Conservation (phyloP, 352 stramenopile species). For the Elongisporangium prolatum region DNA sequence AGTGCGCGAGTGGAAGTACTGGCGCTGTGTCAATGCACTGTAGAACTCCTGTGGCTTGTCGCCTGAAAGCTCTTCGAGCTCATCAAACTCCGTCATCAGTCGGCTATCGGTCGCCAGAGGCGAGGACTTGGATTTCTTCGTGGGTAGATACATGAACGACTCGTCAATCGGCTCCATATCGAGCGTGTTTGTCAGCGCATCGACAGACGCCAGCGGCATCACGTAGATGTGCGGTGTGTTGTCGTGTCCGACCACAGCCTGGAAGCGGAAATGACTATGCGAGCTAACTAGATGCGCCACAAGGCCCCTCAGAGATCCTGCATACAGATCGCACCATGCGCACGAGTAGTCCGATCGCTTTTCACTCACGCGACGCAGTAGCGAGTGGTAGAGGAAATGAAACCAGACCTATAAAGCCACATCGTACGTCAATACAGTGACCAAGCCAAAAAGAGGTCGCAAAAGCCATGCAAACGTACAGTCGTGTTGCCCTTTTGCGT, state of each 20-base stretch:
- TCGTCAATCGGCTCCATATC: conserved; percentile 48
- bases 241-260: conserved; percentile 72
- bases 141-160: conserved; percentile 60
- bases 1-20: conserved; percentile 88
- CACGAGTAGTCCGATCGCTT: conserved; percentile 80
- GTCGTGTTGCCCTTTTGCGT: conserved; percentile 17
- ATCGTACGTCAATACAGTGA: neutral
- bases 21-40: conserved; percentile 64
- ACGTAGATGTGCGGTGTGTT: conserved; percentile 84
- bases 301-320: conserved; percentile 62
- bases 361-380: conserved; percentile 76
- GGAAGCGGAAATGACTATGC: conserved; percentile 76
- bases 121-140: conserved; percentile 29
- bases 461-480: neutral
- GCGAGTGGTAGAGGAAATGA: conserved; percentile 79
- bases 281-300: conserved; percentile 73
- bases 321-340: conserved; percentile 81
- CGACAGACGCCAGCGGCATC: conserved; percentile 19
- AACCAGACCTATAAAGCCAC: conserved; percentile 61
- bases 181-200: neutral
- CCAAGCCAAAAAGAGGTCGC: neutral
- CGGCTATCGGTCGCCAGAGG: neutral
- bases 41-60: conserved; percentile 72
- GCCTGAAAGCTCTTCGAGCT: conserved; percentile 48
- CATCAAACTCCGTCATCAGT: conserved; percentile 71